Evolutionary conservation across 148 eudicot species (phyloP), one percentile per base, ranked within the genome.

Genomic region (Arbutus unedo): DNA sequence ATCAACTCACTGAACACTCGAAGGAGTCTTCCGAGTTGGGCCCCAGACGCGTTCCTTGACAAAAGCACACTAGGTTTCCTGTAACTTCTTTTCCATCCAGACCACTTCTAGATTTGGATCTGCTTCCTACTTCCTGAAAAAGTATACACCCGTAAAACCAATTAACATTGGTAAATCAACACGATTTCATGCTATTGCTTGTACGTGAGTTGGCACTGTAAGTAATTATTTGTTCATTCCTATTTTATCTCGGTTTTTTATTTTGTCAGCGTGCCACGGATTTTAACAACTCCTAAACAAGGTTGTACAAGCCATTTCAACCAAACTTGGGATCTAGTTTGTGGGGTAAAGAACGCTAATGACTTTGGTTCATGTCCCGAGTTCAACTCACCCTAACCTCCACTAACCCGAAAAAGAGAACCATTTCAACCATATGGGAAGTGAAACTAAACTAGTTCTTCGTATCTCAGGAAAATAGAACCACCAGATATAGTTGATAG

Each of bases 41-140:
- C 38, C 38, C 38, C 38, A 31, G 38, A 31, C 38, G 38, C 38
- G 38, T 31, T 31, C 38, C 38, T 31, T 31, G 38, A 31, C 38
- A 31, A 31, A 31, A 31, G 0, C 38, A 1, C 38, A 0, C 38
- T 31, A 31, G 38, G 38, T 31, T 31, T 31, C 38, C 38, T 31
- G 0, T 31, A 31, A 31, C 38, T 31, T 0, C 38, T 31, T 31
- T 31, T 31, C 38, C 38, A 62, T 81, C 64, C 59, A 11, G 62
- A 31, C 16, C 2, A 19, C 59, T 68, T 70, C 38, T n/a, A 25
- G 49, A 70, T 23, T 60, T 5, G 66, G 72, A 19, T 25, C 48
- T 23, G 3, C 31, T 44, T 57, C 70, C 64, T 81, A 81, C 59
- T 81, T 81, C 82, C 82, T 81, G 82, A 6, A 15, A 21, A 70